A percentile compares a stretch with the other conserved stretches of the same genome.
Conservation (phyloP, 2,329 filamentous ascomycete species). For the Cryphonectria radicalis region DNA sequence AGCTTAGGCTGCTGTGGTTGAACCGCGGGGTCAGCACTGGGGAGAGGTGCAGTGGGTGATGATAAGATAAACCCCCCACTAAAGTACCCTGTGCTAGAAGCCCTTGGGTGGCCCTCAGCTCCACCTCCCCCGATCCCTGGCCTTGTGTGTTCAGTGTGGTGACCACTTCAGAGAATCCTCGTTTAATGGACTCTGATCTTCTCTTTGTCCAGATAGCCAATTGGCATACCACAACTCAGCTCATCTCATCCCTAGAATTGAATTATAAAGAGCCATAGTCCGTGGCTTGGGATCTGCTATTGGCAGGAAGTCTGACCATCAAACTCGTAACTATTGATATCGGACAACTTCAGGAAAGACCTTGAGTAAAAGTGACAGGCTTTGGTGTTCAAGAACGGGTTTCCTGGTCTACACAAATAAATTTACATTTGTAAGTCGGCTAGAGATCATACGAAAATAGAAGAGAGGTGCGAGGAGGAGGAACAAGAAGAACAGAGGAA, state of each 20-base stretch:
- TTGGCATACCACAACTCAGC: too few relatives aligned
- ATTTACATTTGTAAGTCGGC: background rate
- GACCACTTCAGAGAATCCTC: too few relatives aligned
- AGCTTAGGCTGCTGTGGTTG: background rate
- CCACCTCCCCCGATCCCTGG: background rate
- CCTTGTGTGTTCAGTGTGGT: too few relatives aligned
- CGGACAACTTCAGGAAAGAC: background rate
- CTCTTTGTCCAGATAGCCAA: too few relatives aligned
- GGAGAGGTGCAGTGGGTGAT: slow-evolving; percentile 26
- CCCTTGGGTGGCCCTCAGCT: background rate
- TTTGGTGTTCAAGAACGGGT: background rate
- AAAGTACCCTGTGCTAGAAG: background rate
- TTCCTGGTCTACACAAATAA: background rate
- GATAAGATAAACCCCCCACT: slow-evolving; percentile 26
- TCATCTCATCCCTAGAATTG: too few relatives aligned
- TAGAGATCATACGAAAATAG: background rate
- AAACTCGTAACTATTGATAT: too few relatives aligned
- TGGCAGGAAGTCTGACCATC: too few relatives aligned
- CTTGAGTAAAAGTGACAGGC: background rate
- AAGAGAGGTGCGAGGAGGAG: too few relatives aligned
- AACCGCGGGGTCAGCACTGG: slow-evolving; percentile 13
- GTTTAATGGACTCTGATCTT: too few relatives aligned
- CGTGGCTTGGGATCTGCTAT: too few relatives aligned
- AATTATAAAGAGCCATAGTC: too few relatives aligned
- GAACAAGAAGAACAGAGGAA: background rate